Conservation (phyloP, 768 basidiomycete genomes). For the Epithele typhae region DNA sequence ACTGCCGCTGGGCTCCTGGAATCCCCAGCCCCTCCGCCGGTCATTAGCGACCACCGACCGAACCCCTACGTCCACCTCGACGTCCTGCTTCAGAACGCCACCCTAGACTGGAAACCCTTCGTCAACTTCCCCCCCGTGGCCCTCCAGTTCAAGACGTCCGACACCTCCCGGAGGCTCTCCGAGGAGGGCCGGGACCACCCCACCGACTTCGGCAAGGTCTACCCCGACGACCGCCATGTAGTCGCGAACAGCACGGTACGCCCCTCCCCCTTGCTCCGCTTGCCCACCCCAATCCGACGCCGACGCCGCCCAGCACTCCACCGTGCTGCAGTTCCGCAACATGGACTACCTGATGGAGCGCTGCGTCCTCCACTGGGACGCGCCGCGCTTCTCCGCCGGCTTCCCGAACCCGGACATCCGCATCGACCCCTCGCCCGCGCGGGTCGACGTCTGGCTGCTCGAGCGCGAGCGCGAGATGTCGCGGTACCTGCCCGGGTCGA, state of each 20-base stretch:
- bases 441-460: slow-evolving; percentile 13
- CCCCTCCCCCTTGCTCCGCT: no score
- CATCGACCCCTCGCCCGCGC: not conserved
- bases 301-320: not conserved
- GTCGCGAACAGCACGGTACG: slow-evolving; percentile 2
- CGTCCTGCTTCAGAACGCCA: slow-evolving; percentile 1
- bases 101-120: slow-evolving; percentile 3
- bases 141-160: slow-evolving; percentile 5
- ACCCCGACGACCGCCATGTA: slow-evolving; percentile 12
- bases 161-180: slow-evolving; percentile 4
- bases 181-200: slow-evolving; percentile 4
- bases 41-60: not conserved
- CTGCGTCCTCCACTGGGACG: slow-evolving; percentile 5
- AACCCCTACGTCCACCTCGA: slow-evolving; percentile 13
- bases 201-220: slow-evolving; percentile 9
- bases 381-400: slow-evolving; percentile 1
- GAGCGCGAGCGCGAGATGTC: slow-evolving; percentile 7
- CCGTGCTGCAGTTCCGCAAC: slow-evolving; percentile 14
- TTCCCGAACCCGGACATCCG: slow-evolving; percentile 2
- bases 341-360: slow-evolving; percentile 17
- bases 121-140: slow-evolving; percentile 11
- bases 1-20: not conserved
- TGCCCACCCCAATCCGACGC: no score
- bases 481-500: not conserved
- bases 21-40: not conserved